Base-by-base conservation (phyloP, 1,139 yeast species). In the Diutina ranongensis region DNA sequence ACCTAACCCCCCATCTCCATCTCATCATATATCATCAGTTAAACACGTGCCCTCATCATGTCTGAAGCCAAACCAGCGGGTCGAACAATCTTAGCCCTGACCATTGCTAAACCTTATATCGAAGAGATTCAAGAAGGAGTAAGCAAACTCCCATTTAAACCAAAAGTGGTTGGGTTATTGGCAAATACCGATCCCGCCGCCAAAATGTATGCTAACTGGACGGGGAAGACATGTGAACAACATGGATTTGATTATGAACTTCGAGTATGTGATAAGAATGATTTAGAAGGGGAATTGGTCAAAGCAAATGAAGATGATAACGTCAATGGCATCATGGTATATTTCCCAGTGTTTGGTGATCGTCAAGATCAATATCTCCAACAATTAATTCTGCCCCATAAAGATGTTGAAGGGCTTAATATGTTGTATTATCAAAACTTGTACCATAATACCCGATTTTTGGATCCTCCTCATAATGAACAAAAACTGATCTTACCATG, bases 121-220 rank as follows among this genome's bases (percentile, higher is more conserved):
- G 78, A 78, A 46, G 97, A 92, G 62, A 76, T 92, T 48, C 69
- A 72, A 15, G 58, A 64, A 10, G 80, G 79, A 42, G 84, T 88
- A 8, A 57, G 67, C 22, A 56, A 65, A 21, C 65, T 88, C 36
- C 67, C 60, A 2, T 64, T 65, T 51, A 66, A 68, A 47, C 97
- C 97, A 7, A 77, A 76, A 54, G 68, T 92, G 45, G 96, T 89
- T 34, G 98, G 98, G 0, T 78, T 92, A 51, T 68, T 92, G 45
- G 97, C 97, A 25, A 92, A 92, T 59, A 71, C 73, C 21, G 98
- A 92, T 56, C 97, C 97, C 2, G 97, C 97, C 9, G 97, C 97
- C 3, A 75, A 74, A 57, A 83, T 83, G 84, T 92, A 92, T 60
- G 98, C 98, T 42, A 80, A 80, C 47, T 92, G 97, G 97, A 92